phyloP scores from a whole-genome alignment of 768 basidiomycete species.

The Megacollybia marginata region DNA sequence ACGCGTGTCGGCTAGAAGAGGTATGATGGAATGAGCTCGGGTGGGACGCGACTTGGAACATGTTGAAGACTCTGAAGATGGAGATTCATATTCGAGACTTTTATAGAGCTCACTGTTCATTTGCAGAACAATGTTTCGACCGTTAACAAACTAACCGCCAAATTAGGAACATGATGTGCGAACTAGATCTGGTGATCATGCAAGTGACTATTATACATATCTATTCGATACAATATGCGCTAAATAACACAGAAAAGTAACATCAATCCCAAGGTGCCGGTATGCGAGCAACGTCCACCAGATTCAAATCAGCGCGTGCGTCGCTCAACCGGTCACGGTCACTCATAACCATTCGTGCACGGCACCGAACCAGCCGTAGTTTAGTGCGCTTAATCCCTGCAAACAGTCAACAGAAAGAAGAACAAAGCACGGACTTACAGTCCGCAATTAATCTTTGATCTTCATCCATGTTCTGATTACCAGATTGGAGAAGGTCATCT shows the following conservation, averaged over 20 bases:
- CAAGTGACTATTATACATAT: too few relatives aligned
- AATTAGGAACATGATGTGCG: too few relatives aligned
- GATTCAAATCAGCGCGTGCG: conserved; percentile 72
- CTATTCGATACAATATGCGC: too few relatives aligned
- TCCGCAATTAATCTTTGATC: conserved; percentile 73
- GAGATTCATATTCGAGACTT: not conserved
- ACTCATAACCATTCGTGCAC: conserved; percentile 70
- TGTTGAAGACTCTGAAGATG: conserved; percentile 9
- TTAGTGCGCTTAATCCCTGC: conserved; percentile 83
- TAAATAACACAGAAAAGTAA: too few relatives aligned
- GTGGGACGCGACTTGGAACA: conserved; percentile 45
- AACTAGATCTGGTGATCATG: too few relatives aligned
- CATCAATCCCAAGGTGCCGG: conserved; percentile 65
- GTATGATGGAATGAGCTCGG: conserved; percentile 26
- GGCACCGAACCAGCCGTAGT: conserved; percentile 72
- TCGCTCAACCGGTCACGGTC: conserved; percentile 67
- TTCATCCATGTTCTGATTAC: conserved; percentile 81
- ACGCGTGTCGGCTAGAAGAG: conserved; percentile 10
- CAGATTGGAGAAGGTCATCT: conserved; percentile 77
- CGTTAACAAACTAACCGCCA: not conserved
- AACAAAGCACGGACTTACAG: conserved; percentile 38
- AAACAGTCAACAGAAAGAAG: conserved; percentile 1
- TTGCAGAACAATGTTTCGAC: not conserved
- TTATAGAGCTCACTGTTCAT: not conserved
- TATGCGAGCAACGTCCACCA: conserved; percentile 62